Evolutionary conservation across 1,139 yeast species (phyloP), one percentile per base, ranked within the genome.

Genomic region (Candida gigantensis): DNA sequence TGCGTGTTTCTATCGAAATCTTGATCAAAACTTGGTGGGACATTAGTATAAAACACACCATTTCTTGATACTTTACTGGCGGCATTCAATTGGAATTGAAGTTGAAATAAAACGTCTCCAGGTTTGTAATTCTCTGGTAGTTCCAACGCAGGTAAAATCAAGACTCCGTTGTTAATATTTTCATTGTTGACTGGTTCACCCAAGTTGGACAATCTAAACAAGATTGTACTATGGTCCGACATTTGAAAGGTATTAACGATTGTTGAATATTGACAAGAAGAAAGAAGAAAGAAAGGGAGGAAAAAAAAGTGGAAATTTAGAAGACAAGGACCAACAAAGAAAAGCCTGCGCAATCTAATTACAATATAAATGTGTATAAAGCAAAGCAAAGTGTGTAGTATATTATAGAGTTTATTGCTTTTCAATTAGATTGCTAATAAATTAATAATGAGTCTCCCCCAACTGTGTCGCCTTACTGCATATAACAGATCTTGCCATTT

Each of bases 1-100:
- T 77, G 85, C 37, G 61, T 65, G 34, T 68, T 54, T 45, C 97
- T 72, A 16, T 75, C 71, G 52, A 85, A 90, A 13, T 55, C 61
- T 3, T 58, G 57, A 3, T 54, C 51, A 9, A 50, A 45, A 9
- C 52, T 49, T 3, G 69, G 68, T 1, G 95, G 95, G n/a, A 81
- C 75, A 59, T 90, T 90, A 37, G 86, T 80, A 74, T 80, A 78
- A 25, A 92, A 67, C 3, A 70, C 62, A 4, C 95, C 96, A 25
- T 81, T 77, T 50, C 84, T 76, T 18, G 87, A 68, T 9, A 88
- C 77, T 18, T 77, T 73, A 11, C 90, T 73, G 13, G 95, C 87
- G 3, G 96, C 92, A 36, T 83, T 78, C 42, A 90, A 63, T 40
- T 77, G 77, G 45, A 92, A 68, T 33, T 80, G 69, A 38, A 92